Base-by-base conservation (phyloP, 2,329 filamentous ascomycete species). In the Cercospora berteroae region DNA sequence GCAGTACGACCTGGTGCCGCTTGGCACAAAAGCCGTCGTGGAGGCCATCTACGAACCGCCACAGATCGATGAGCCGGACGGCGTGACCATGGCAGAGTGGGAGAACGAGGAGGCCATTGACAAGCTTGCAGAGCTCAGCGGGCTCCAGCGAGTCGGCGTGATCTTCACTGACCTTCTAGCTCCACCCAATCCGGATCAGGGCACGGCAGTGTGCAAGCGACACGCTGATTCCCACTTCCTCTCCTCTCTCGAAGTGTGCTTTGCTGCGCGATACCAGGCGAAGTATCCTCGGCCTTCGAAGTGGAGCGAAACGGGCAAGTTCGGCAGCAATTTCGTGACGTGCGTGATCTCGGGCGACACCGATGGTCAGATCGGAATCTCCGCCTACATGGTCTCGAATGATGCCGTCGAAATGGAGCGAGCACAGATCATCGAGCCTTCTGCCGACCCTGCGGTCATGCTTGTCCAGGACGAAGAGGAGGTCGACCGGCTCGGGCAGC, bases 31-130 rank as follows among this genome's bases (percentile, higher is more conserved):
- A 80, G 94, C 94, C 16, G 88, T 99, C 1, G 94, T 99, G 0
- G 94, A 99, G 81, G 94, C 94, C 48, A 97, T 99, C 71, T 99
- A 97, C 75, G 95, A 99, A 77, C 92, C 94, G 4, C 95, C 95
- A 2, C 95, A 99, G 77, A 83, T 94, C 39, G 89, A 94, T 73
- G 95, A 99, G 79, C 77, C 89, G 13, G 95, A 99, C 75, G 95
- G 95, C 1, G 87, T 98, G 57, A 94, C 93, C 0, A 82, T 97
- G 65, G 88, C 89, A 60, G 86, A 92, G 0, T 98, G 94, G 92
- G 88, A 91, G 33, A 92, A 93, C 67, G 93, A 97, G 80, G 85
- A 89, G 67, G 90, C 92, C 7, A 84, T 98, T 31, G 90, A 96
- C 67, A 87, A 91, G 63, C 83, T 97, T 6, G 95, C 95, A 27